Conservation (phyloP, 2,329 filamentous ascomycete species). For the Metarhizium sp. region DNA sequence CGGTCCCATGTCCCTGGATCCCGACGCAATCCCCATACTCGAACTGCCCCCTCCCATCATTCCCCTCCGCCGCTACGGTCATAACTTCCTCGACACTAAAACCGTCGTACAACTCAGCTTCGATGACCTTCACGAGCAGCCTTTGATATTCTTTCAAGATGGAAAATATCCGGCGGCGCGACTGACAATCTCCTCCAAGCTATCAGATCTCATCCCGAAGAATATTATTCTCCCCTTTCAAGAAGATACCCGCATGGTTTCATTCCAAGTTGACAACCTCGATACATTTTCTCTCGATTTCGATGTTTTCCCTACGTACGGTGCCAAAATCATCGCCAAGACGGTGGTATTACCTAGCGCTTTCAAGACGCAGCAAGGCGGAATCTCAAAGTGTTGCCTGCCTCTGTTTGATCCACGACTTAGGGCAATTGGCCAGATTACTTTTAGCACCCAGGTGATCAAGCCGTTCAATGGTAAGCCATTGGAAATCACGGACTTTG, state of each 20-base stretch:
- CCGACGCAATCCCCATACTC: conserved; percentile 83
- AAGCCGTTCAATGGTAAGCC: conserved; percentile 91
- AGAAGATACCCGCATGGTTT: conserved; percentile 87
- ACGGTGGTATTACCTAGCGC: conserved; percentile 84
- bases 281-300: conserved; percentile 93
- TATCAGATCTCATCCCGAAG: conserved; percentile 90
- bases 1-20: conserved; percentile 59
- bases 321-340: conserved; percentile 93
- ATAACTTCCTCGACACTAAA: conserved; percentile 97
- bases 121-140: conserved; percentile 63
- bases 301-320: conserved; percentile 94
- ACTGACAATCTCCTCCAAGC: conserved; percentile 91
- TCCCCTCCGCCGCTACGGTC: conserved; percentile 84
- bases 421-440: conserved; percentile 85
- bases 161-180: conserved; percentile 93
- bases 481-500: conserved; percentile 94
- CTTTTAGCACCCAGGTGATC: conserved; percentile 91
- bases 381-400: conserved; percentile 71
- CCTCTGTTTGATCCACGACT: conserved; percentile 89
- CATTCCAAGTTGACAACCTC: conserved; percentile 91
- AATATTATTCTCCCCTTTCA: conserved; percentile 94
- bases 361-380: conserved; percentile 60
- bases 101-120: conserved; percentile 92
- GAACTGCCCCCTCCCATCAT: conserved; percentile 94
- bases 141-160: conserved; percentile 92